These are phyloP conservation scores for Fusarium algeriense DNA, from an alignment of 2,329 filamentous ascomycete genomes.

Conservation along the genomic window DNA sequence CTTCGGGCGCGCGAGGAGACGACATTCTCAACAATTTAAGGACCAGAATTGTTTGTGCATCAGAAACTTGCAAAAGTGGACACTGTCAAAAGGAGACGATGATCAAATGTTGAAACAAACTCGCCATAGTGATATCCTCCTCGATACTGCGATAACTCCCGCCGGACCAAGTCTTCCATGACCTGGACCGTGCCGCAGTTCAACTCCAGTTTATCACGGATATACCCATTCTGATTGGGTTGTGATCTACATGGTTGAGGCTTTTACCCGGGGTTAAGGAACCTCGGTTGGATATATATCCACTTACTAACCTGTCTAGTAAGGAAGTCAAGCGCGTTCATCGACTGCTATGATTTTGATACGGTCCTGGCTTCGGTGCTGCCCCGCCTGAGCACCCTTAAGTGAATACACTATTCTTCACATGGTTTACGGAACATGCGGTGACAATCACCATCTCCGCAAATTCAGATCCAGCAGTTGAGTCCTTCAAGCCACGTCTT, in stretches of 20 bases:
- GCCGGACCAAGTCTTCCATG: neutral
- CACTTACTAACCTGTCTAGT: constrained; percentile 12
- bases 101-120: neutral
- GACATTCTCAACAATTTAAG: neutral
- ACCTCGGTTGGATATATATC: constrained; percentile 1
- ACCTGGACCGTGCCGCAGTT: constrained; percentile 2
- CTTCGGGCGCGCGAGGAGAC: constrained; percentile 1
- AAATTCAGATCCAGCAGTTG: neutral
- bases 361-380: neutral
- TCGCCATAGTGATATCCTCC: neutral
- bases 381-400: constrained; percentile 26
- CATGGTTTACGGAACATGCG: neutral
- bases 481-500: neutral
- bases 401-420: constrained; percentile 17
- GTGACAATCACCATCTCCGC: neutral
- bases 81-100: neutral
- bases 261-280: neutral
- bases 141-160: constrained; percentile 1
- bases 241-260: neutral
- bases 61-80: neutral
- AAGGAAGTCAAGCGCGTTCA: neutral
- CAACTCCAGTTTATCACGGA: neutral
- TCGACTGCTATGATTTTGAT: neutral
- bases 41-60: neutral
- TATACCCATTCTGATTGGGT: constrained; percentile 4